These are phyloP conservation scores for Penicillium samsonianum DNA, from an alignment of 495 filamentous ascomycete species.

Conservation along the genomic window DNA sequence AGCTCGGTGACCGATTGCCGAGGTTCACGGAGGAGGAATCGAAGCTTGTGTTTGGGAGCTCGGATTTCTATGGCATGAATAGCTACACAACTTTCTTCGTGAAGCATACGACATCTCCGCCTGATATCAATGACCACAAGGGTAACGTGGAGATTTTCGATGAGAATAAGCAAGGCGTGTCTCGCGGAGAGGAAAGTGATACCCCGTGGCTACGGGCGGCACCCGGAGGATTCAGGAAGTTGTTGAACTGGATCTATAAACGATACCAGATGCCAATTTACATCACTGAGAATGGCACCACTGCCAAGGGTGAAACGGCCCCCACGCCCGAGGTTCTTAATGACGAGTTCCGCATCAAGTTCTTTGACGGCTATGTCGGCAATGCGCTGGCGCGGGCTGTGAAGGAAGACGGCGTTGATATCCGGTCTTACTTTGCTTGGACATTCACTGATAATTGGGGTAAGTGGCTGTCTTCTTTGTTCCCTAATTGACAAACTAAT, in stretches of 20 bases:
- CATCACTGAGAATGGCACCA: constrained; percentile 54
- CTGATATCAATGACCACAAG: constrained; percentile 47
- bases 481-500: too few species aligned
- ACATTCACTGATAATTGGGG: constrained; percentile 50
- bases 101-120: constrained; percentile 37
- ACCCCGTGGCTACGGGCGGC: constrained; percentile 46
- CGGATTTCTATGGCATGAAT: constrained; percentile 57
- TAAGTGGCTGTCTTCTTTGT: constrained; percentile 16
- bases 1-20: constrained; percentile 50
- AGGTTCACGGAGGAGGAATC: constrained; percentile 44
- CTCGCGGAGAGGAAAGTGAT: constrained; percentile 50
- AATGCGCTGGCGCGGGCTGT: constrained; percentile 44
- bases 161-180: constrained; percentile 46
- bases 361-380: constrained; percentile 49
- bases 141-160: constrained; percentile 48
- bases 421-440: constrained; percentile 53
- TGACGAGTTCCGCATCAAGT: constrained; percentile 47
- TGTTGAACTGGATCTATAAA: constrained; percentile 45
- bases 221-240: constrained; percentile 45
- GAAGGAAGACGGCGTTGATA: constrained; percentile 46
- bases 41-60: constrained; percentile 45
- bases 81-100: constrained; percentile 52
- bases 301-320: constrained; percentile 46
- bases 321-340: constrained; percentile 41
- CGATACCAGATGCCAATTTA: constrained; percentile 50